Evolutionary conservation across 2,329 filamentous ascomycete genomes (phyloP), one percentile per base, ranked within the genome.

Genomic region (Alternaria rosae): DNA sequence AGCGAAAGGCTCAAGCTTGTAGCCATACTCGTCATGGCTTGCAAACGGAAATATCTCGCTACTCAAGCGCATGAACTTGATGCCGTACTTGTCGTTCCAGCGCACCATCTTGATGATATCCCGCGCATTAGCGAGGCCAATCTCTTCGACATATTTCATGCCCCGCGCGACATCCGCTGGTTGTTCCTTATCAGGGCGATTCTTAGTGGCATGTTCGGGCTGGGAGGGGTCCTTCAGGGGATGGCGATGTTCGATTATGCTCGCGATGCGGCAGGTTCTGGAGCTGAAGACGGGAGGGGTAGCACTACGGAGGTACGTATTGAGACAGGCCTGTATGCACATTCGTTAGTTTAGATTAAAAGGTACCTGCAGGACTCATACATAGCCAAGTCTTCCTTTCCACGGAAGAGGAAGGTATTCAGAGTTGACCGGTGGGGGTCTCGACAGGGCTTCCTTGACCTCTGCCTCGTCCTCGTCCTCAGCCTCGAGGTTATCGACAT

Each of bases 41-140:
- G 94, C 94, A 77, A 97, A 97, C 0, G 94, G 94, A 67, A 98
- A 98, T 92, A 97, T 97, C 70, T 97, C 94, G 57, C 92, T 97
- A 69, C 92, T 97, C 20, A 98, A 83, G 1, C 94, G 88, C 87
- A 98, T 88, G 77, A 98, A 97, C 69, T 89, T 94, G 80, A 98
- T 98, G 41, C 91, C 90, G 67, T 94, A 97, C 69, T 88, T 91
- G 67, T 96, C 90, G 74, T 98, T 97, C 94, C 94, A 98, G 2
- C 88, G 86, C 9, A 97, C 74, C 88, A 97, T 92, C 78, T 96
- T 97, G 59, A 86, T 81, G 30, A 97, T 88, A 70, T 98, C 94
- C 42, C 87, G 85, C 1, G 92, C 91, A 78, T 98, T 98, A 15
- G 91, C 88, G 11, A 97, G 78, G 0, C 93, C 92, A 3, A 98